Percentiles rank a stretch among this genome's conserved stretches.
These are phyloP conservation scores for Hypericum androsaemum DNA, from an alignment of 345 rosid species.

Conservation along the genomic window DNA sequence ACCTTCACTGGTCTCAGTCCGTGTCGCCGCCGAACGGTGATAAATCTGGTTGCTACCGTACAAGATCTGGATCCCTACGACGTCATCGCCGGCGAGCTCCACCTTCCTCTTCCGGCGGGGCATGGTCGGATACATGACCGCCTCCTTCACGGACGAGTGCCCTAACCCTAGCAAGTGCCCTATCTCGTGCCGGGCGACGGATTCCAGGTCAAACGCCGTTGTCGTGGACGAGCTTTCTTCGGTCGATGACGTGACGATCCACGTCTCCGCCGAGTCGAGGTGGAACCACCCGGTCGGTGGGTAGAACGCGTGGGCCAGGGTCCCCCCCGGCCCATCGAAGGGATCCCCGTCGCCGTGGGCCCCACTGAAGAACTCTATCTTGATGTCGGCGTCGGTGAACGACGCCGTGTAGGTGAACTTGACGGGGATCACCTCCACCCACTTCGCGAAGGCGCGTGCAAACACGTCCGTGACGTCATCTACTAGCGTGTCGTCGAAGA, in stretches of 20 bases:
- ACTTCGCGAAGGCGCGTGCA: constrained; percentile 54
- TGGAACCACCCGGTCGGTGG: constrained; percentile 76
- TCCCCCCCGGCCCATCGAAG: constrained; percentile 78
- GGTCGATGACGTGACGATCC: constrained; percentile 42
- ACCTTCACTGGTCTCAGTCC: no score
- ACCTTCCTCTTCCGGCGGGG: constrained; percentile 54
- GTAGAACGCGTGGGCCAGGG: constrained; percentile 88
- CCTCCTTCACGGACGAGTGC: constrained; percentile 62
- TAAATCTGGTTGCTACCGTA: constrained; percentile 76
- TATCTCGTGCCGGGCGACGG: constrained; percentile 91
- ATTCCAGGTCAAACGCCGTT: constrained; percentile 70
- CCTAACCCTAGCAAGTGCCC: constrained; percentile 93
- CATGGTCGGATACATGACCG: constrained; percentile 84
- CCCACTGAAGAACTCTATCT: constrained; percentile 58
- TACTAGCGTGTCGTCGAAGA: constrained; percentile 28
- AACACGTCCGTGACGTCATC: constrained; percentile 52
- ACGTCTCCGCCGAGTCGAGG: constrained; percentile 62
- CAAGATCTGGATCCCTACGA: constrained; percentile 54
- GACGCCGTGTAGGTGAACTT: constrained; percentile 42
- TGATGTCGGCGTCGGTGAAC: constrained; percentile 38
- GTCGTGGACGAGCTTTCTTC: constrained; percentile 15
- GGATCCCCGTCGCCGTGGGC: constrained; percentile 95
- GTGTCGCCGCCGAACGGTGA: constrained; percentile 30
- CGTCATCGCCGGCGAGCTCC: constrained; percentile 48
- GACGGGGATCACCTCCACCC: constrained; percentile 61